Evolutionary conservation across 1,139 yeast genomes (phyloP), one percentile per base, ranked within the genome.

Genomic region (Taphrina communis): DNA sequence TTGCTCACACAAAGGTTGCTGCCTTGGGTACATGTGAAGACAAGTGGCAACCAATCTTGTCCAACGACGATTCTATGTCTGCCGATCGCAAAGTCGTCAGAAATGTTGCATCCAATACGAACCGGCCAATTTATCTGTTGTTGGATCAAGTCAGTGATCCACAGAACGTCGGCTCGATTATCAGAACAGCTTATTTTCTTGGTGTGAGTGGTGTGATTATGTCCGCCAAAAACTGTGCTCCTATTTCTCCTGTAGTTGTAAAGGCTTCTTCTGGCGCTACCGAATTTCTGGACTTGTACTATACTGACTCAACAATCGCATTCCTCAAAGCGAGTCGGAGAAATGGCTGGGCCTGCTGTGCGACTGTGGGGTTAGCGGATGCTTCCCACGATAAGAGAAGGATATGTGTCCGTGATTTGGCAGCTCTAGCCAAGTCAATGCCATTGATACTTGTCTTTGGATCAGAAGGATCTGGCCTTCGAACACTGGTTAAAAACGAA

Each of bases 231-330:
- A 68, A 42, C 41, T 85, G 90, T 73, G 91, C 97, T 0, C 84
- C 87, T 36, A 77, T 92, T 71, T 86, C 91, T 0, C 91, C 97
- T 0, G 88, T 85, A 0, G 93, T 92, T 1, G 84, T 87, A 44
- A 93, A 92, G 76, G 86, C 96, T 0, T 85, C 96, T 7, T 89
- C 91, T 2, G 98, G 98, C n/a, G 94, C 97, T 0, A 79, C 90
- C 71, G 98, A 93, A 74, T 81, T 86, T 70, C 78, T 90, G 76
- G 86, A 86, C 7, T 82, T 92, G 4, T 89, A 82, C 76, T 82
- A 84, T 56, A 82, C 85, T 0, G 78, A 82, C 12, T 84, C 85
- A 70, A 88, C 94, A 2, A 77, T 89, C 66, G 78, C 82, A 35
- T 88, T 93, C 73, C 82, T 91, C 72, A 88, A 86, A 51, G 76